Percentiles rank a stretch among this genome's conserved stretches.
Conservation (phyloP, 164 flowering plant species). For the Umbellularia californica region DNA sequence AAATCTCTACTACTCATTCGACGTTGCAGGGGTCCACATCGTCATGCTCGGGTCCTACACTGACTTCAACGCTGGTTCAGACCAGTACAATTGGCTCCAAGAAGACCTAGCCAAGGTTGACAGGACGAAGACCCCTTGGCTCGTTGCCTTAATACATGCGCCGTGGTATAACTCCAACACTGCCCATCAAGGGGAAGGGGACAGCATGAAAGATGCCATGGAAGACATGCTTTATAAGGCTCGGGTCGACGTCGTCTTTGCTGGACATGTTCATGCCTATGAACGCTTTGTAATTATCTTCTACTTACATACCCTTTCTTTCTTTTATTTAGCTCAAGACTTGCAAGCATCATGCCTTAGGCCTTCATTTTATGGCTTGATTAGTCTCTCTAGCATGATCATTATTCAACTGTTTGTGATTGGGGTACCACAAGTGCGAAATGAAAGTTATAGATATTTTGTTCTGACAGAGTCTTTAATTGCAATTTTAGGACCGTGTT, state of each 20-base stretch:
- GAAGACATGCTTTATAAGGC: constrained; percentile 57
- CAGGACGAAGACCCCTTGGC: constrained; percentile 62
- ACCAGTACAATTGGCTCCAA: constrained; percentile 63
- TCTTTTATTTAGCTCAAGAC: too few species aligned
- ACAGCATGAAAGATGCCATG: constrained; percentile 56
- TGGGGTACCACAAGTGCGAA: too few species aligned
- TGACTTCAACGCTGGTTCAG: constrained; percentile 45
- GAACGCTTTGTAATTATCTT: constrained; percentile 73
- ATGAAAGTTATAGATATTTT: too few species aligned
- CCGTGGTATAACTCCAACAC: constrained; percentile 82
- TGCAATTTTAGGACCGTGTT: constrained; percentile 6
- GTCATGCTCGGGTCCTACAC: constrained; percentile 80
- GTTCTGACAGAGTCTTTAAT: too few species aligned
- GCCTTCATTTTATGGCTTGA: too few species aligned
- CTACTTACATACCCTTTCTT: background rate
- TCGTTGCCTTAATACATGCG: constrained; percentile 57
- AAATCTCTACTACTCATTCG: constrained; percentile 88
- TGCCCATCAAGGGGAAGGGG: constrained; percentile 66
- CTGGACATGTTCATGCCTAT: constrained; percentile 91
- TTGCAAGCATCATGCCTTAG: background rate
- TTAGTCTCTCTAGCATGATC: too few species aligned
- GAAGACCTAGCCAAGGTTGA: constrained; percentile 58
- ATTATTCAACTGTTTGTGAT: too few species aligned
- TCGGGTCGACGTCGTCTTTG: constrained; percentile 65
- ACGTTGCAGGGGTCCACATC: constrained; percentile 64